These are phyloP conservation scores for Xylaria sp. DNA, from an alignment of 495 filamentous ascomycete genomes.

Conservation along the genomic window DNA sequence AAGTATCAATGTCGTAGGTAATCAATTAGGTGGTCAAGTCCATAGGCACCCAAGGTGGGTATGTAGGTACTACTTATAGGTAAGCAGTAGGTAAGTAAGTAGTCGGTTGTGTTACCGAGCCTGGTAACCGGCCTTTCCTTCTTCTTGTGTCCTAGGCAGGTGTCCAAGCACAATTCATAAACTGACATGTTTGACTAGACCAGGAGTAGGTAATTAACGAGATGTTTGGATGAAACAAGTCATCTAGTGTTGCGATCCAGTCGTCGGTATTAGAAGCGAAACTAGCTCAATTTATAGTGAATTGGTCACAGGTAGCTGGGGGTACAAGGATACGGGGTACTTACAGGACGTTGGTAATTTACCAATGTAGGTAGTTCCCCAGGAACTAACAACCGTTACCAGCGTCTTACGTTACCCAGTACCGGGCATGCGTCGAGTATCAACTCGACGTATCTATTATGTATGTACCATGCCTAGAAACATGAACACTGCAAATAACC, in stretches of 20 bases:
- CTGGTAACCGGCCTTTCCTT: conserved; percentile 5
- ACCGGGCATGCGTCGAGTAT: background rate
- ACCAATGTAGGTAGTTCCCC: too few species aligned
- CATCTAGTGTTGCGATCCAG: background rate
- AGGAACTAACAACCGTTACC: conserved; percentile 4
- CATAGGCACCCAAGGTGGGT: background rate
- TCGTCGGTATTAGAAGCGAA: background rate
- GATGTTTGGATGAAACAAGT: background rate
- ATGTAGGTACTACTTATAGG: too few species aligned
- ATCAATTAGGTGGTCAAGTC: background rate
- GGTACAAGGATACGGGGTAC: too few species aligned
- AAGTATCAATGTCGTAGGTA: too few species aligned
- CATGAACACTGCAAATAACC: background rate
- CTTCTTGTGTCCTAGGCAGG: background rate
- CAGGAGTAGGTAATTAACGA: background rate
- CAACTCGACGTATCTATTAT: background rate
- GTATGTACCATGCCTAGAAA: too few species aligned
- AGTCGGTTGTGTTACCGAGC: conserved; percentile 9
- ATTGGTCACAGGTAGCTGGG: background rate
- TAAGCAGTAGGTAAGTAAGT: background rate
- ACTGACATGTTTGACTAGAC: background rate
- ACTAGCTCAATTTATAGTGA: background rate
- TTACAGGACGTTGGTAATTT: background rate
- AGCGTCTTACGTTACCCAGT: background rate
- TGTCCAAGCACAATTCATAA: too few species aligned